A percentile compares a stretch with the other conserved stretches of the same genome.
Conservation (phyloP, 177 flowering plant genomes). For the Vitis hybrid region DNA sequence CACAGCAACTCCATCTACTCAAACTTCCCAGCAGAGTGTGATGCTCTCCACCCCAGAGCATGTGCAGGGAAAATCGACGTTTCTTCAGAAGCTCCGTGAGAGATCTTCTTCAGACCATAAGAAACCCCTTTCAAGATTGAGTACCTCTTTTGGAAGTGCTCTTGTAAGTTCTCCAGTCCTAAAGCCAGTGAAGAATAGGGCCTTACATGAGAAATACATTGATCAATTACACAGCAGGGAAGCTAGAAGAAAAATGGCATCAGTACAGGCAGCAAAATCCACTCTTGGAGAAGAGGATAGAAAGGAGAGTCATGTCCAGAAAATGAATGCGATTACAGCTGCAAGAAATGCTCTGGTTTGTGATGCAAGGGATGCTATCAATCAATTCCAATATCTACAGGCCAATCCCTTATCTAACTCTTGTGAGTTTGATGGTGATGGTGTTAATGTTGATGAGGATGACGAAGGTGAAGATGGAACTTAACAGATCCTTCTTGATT, state of each 20-base stretch:
- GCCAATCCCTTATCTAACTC: slow-evolving; percentile 16
- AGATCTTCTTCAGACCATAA: slow-evolving; percentile 30
- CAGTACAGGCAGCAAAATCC: slow-evolving; percentile 16
- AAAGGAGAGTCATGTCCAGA: slow-evolving; percentile 12
- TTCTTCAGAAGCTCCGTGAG: slow-evolving; percentile 30
- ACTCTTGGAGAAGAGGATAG: slow-evolving; percentile 14
- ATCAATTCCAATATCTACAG: slow-evolving; percentile 39
- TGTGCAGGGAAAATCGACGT: slow-evolving; percentile 10
- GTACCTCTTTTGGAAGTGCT: slow-evolving; percentile 15
- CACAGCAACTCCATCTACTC: slow-evolving; percentile 22
- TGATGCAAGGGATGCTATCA: slow-evolving; percentile 60
- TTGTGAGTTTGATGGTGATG: slow-evolving; percentile 40
- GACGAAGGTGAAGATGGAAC: slow-evolving; percentile 18
- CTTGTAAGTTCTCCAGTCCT: slow-evolving; percentile 75
- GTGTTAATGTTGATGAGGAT: slow-evolving; percentile 26
- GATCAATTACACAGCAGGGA: slow-evolving; percentile 75
- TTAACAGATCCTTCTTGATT: slow-evolving; percentile 4
- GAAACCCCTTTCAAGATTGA: slow-evolving; percentile 42
- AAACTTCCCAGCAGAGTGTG: slow-evolving; percentile 16
- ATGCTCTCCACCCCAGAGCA: slow-evolving; percentile 42
- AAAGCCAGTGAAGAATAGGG: slow-evolving; percentile 73
- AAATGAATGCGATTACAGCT: slow-evolving; percentile 35
- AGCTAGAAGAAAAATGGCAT: slow-evolving; percentile 53
- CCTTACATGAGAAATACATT: slow-evolving; percentile 83
- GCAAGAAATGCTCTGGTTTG: slow-evolving; percentile 62